These are phyloP conservation scores for Themeda triandra DNA, from an alignment of 176 grass and related monocot species.

Conservation along the genomic window DNA sequence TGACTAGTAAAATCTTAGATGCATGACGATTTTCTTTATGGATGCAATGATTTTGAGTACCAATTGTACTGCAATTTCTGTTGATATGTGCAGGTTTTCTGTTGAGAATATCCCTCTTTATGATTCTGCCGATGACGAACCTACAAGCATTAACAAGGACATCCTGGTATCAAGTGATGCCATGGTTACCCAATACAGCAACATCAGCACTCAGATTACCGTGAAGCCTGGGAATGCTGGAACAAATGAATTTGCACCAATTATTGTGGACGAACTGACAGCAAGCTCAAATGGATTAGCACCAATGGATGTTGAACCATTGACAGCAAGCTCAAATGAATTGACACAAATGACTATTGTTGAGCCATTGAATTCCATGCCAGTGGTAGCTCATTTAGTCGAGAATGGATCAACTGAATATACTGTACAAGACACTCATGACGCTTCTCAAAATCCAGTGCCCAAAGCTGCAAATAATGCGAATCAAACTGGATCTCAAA, in stretches of 20 bases:
- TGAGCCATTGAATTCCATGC: conserved; percentile 68
- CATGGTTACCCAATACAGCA: conserved; percentile 7
- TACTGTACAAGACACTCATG: conserved; percentile 26
- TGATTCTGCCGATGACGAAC: conserved; percentile 93
- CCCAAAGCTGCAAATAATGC: conserved; percentile 27
- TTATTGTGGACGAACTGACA: conserved; percentile 35
- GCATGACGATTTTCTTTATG: background rate
- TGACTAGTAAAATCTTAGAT: background rate
- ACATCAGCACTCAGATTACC: conserved; percentile 1
- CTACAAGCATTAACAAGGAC: conserved; percentile 53
- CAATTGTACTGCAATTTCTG: conserved; percentile 16
- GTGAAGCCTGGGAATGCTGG: conserved; percentile 24
- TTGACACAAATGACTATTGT: conserved; percentile 47
- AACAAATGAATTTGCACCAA: conserved; percentile 34
- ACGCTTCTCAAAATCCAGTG: conserved; percentile 32
- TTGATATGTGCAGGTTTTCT: conserved; percentile 65
- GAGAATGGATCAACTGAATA: conserved; percentile 48
- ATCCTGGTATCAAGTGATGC: conserved; percentile 42
- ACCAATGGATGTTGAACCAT: conserved; percentile 33
- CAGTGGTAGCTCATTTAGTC: conserved; percentile 55
- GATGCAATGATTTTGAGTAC: background rate
- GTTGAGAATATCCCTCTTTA: conserved; percentile 98
- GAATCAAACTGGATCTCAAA: conserved; percentile 33
- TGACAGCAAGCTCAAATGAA: conserved; percentile 35
- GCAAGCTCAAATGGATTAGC: conserved; percentile 20